Base-by-base conservation (phyloP, 129 eudicot genomes). In the Centella asiatica region DNA sequence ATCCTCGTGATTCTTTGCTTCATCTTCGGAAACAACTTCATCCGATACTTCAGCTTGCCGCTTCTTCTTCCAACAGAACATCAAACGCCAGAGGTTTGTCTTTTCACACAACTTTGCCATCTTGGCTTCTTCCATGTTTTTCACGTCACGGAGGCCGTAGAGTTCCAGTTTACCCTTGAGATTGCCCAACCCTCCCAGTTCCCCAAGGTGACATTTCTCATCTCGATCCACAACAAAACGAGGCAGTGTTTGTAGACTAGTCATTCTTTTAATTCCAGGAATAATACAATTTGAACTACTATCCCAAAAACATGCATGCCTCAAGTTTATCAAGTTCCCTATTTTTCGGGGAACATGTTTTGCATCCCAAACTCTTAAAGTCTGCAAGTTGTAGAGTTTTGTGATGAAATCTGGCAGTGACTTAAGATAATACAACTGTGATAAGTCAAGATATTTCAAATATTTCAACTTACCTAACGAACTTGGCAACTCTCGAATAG, bases 351-450 rank as follows among this genome's bases (percentile, higher is more conserved):
- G 71, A 44, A 76, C 31, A 39, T 22, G 4, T 3, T 17, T 2
- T 2, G 62, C 14, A 44, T 33, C 1, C 13, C 1, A 11, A 13
- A 57, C 17, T 12, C 63, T 54, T 24, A 77, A 28, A 3, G 77
- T 72, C 29, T 77, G 77, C 71, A 77, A 59, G 57, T 77, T 61
- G 44, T 54, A 67, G 57, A 77, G 68, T 18, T 63, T 46, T 1
- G 49, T 31, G n/a, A 67, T n/a, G 5, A 61, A 46, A 23, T 44
- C 31, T 4, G 82, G 77, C 13, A 77, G n/a, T n/a, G n/a, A 17
- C 7, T 11, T 31, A 48, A 7, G 28, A 1, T 13, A 22, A 0
- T 14, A 77, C 62, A 17, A 9, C 7, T n/a, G 27, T 11, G 71
- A 62, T 18, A 64, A 14, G 13, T 73, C 77, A 0, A 77, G 68